A percentile compares a stretch with the other conserved stretches of the same genome.
Conservation (phyloP, 768 basidiomycete species). For the Tremella yokohamensis region DNA sequence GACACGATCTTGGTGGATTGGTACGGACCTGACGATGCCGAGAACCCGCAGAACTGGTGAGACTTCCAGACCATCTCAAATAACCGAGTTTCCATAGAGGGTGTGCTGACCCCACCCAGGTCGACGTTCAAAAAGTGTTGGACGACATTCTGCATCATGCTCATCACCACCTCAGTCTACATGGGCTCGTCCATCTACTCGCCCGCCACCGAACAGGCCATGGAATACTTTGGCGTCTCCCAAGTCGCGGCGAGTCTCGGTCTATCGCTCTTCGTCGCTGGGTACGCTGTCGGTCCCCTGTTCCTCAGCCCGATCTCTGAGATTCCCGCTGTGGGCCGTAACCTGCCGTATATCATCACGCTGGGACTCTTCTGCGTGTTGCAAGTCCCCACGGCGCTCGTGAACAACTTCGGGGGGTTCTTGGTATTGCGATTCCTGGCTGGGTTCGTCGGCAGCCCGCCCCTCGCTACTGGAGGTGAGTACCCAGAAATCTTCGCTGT, state of each 20-base stretch:
- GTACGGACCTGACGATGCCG: too few relatives aligned
- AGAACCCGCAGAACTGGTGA: slow-evolving; percentile 43
- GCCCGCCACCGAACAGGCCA: slow-evolving; percentile 26
- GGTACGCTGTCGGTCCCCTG: slow-evolving; percentile 50
- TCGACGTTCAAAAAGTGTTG: slow-evolving; percentile 34
- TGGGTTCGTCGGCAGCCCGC: too few relatives aligned
- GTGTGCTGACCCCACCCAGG: neutral
- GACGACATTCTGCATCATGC: slow-evolving; percentile 29
- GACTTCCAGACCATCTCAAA: neutral
- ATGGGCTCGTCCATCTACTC: slow-evolving; percentile 39
- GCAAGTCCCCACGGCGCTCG: too few relatives aligned
- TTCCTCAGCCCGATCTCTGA: slow-evolving; percentile 44
- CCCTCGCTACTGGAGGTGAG: too few relatives aligned
- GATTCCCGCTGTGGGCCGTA: slow-evolving; percentile 51
- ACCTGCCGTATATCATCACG: slow-evolving; percentile 50
- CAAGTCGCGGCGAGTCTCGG: slow-evolving; percentile 43
- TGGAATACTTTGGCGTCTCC: slow-evolving; percentile 31
- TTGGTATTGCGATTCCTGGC: too few relatives aligned
- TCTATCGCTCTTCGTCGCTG: slow-evolving; percentile 50
- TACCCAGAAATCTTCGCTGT: too few relatives aligned
- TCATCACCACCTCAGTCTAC: slow-evolving; percentile 42
- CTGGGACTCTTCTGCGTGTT: too few relatives aligned
- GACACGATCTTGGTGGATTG: too few relatives aligned
- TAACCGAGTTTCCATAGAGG: too few relatives aligned
- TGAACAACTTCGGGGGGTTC: too few relatives aligned